phyloP scores from a whole-genome alignment of 2,329 filamentous ascomycete genomes.

The Aspergillus sp. region DNA sequence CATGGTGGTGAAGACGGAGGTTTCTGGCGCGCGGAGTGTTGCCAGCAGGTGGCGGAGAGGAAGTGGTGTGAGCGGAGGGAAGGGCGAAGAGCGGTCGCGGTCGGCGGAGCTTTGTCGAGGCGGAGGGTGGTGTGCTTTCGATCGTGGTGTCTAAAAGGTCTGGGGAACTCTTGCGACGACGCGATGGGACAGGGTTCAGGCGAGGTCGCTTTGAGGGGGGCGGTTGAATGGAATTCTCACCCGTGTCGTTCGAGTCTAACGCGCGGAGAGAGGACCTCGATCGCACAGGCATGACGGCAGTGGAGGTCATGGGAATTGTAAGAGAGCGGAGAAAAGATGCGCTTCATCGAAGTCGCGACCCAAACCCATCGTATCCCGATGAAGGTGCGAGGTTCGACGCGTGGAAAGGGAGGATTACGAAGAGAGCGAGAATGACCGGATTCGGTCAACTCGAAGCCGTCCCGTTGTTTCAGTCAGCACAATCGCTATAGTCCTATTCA shows the following conservation, averaged over 20 bases:
- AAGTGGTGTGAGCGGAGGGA: constrained; percentile 11
- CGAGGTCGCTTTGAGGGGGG: constrained; percentile 30
- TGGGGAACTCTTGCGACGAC: constrained; percentile 33
- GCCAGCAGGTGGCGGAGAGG: constrained; percentile 15
- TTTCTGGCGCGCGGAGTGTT: constrained; percentile 18
- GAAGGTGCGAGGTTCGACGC: not conserved
- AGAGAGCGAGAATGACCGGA: constrained; percentile 4
- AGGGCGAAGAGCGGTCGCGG: constrained; percentile 15
- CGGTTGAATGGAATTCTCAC: constrained; percentile 14
- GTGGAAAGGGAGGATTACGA: constrained; percentile 1
- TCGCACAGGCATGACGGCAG: constrained; percentile 33
- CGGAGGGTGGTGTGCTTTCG: constrained; percentile 9
- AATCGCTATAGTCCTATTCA: not conserved
- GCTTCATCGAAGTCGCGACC: not conserved
- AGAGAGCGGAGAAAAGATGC: not conserved
- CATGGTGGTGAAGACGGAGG: constrained; percentile 19
- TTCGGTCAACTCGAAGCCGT: constrained; percentile 6
- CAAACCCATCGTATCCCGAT: not conserved
- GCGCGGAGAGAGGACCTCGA: constrained; percentile 35
- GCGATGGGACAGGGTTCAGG: constrained; percentile 18
- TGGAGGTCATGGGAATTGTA: constrained; percentile 14
- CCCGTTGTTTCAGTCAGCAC: constrained; percentile 5
- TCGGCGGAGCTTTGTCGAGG: constrained; percentile 19
- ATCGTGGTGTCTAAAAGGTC: constrained; percentile 33
- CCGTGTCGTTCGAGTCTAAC: constrained; percentile 24